Evolutionary conservation across 176 grass and related monocot species (phyloP).

Genomic region (Chrysopogon serrulatus): DNA sequence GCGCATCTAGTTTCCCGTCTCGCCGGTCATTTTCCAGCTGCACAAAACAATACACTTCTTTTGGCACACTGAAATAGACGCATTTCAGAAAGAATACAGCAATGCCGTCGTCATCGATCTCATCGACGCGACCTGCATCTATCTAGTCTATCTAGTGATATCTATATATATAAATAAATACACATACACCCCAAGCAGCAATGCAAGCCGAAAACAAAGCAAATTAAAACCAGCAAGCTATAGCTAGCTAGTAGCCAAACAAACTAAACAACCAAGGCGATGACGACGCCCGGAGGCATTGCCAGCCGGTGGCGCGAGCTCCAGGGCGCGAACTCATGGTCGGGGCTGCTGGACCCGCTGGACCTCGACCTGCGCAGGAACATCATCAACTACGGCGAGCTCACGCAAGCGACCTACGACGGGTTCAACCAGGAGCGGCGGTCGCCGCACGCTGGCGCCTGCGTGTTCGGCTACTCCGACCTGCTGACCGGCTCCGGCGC

Average conservation of each 20-base stretch:
- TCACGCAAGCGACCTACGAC: conserved; percentile 66
- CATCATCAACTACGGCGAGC: conserved; percentile 73
- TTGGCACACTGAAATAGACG: background rate
- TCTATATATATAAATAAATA: too few species aligned
- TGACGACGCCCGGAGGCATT: conserved; percentile 39
- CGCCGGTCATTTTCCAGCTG: background rate
- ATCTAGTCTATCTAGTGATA: background rate
- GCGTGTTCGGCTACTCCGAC: conserved; percentile 33
- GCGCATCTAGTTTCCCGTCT: background rate
- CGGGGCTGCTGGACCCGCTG: conserved; percentile 61
- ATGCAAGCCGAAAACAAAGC: background rate
- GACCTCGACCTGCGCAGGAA: conserved; percentile 68
- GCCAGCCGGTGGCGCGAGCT: conserved; percentile 76
- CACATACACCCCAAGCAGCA: background rate
- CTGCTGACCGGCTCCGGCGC: conserved; percentile 24
- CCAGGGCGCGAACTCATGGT: conserved; percentile 55
- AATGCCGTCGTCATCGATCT: background rate
- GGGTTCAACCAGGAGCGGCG: conserved; percentile 59
- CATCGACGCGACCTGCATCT: background rate
- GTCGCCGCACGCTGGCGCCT: conserved; percentile 69
- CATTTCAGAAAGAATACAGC: background rate
- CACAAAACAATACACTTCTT: background rate
- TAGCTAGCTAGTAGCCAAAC: background rate
- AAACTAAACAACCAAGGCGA: background rate
- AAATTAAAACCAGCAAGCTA: background rate